These are phyloP conservation scores for Sclerospora graminicola DNA, from an alignment of 352 stramenopile species.

Conservation along the genomic window DNA sequence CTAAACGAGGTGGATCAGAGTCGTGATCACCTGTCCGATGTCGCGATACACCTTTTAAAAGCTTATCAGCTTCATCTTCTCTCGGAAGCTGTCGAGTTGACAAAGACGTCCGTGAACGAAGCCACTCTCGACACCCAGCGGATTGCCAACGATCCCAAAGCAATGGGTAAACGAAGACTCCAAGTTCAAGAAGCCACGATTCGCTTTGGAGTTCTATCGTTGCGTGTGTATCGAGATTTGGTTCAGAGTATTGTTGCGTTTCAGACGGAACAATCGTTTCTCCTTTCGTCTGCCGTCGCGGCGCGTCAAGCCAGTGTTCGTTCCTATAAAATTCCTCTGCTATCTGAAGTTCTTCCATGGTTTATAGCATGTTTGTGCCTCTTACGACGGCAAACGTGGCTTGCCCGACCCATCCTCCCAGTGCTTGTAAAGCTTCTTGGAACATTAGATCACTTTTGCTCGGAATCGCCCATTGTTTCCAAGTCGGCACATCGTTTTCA, in stretches of 20 bases:
- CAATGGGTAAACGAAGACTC: slow-evolving; percentile 13
- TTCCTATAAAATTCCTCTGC: slow-evolving; percentile 33
- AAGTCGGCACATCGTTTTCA: slow-evolving; percentile 56
- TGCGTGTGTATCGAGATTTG: slow-evolving; percentile 47
- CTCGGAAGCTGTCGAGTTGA: slow-evolving; percentile 60
- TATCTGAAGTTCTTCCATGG: slow-evolving; percentile 66
- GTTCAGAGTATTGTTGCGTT: slow-evolving; percentile 33
- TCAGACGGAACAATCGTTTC: slow-evolving; percentile 45
- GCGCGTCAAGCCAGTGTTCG: slow-evolving; percentile 25
- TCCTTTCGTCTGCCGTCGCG: slow-evolving; percentile 14
- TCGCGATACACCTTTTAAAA: slow-evolving; percentile 47
- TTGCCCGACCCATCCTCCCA: slow-evolving; percentile 59
- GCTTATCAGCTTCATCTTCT: slow-evolving; percentile 72
- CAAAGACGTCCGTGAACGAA: slow-evolving; percentile 23
- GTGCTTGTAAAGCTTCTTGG: slow-evolving; percentile 52
- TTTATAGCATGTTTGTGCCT: slow-evolving; percentile 72
- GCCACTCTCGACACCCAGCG: not conserved
- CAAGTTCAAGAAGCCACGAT: slow-evolving; percentile 63
- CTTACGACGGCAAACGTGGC: slow-evolving; percentile 70
- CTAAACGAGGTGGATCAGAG: not conserved
- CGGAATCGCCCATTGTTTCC: slow-evolving; percentile 44
- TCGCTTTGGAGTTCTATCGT: slow-evolving; percentile 52
- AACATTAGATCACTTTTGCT: slow-evolving; percentile 64
- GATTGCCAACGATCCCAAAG: slow-evolving; percentile 6
- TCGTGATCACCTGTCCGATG: slow-evolving; percentile 17